Conservation (phyloP, 768 basidiomycete species). For the Cystofilobasidium bisporidii region DNA sequence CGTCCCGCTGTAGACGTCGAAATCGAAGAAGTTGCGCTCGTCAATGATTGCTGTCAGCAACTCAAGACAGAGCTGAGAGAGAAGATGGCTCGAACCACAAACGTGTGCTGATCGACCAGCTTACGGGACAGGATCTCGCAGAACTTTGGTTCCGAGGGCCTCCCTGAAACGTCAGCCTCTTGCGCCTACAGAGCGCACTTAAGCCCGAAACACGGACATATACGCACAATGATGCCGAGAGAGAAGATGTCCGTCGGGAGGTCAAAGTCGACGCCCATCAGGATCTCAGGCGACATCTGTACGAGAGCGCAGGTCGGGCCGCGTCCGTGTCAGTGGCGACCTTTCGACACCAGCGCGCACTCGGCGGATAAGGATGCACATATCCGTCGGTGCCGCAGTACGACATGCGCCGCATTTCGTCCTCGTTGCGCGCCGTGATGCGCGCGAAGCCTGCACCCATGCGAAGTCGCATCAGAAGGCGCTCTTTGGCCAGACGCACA, state of each 20-base stretch:
- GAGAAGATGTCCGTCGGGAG: slow-evolving; percentile 92
- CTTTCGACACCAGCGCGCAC: too few species aligned
- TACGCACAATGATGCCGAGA: slow-evolving; percentile 47
- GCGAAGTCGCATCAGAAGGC: too few species aligned
- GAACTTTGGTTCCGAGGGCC: slow-evolving; percentile 41
- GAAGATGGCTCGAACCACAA: slow-evolving; percentile 35
- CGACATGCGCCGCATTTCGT: slow-evolving; percentile 51
- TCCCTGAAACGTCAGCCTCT: too few species aligned
- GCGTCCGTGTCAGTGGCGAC: too few species aligned
- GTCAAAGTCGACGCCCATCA: slow-evolving; percentile 82
- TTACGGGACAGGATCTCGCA: slow-evolving; percentile 77
- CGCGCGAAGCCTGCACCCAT: slow-evolving; percentile 28
- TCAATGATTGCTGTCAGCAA: not conserved
- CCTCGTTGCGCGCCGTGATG: slow-evolving; percentile 82
- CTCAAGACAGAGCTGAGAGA: too few species aligned
- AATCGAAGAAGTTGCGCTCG: slow-evolving; percentile 34
- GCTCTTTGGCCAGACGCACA: too few species aligned
- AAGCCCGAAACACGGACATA: too few species aligned
- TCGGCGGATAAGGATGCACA: slow-evolving; percentile 54
- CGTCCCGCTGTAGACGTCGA: slow-evolving; percentile 60
- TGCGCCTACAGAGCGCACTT: too few species aligned
- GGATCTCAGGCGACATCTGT: slow-evolving; percentile 72
- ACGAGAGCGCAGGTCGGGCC: slow-evolving; percentile 63
- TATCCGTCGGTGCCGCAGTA: slow-evolving; percentile 42
- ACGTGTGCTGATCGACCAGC: slow-evolving; percentile 67